These are phyloP conservation scores for Leavenworthia alabamica DNA, from an alignment of 345 rosid species.

Conservation along the genomic window DNA sequence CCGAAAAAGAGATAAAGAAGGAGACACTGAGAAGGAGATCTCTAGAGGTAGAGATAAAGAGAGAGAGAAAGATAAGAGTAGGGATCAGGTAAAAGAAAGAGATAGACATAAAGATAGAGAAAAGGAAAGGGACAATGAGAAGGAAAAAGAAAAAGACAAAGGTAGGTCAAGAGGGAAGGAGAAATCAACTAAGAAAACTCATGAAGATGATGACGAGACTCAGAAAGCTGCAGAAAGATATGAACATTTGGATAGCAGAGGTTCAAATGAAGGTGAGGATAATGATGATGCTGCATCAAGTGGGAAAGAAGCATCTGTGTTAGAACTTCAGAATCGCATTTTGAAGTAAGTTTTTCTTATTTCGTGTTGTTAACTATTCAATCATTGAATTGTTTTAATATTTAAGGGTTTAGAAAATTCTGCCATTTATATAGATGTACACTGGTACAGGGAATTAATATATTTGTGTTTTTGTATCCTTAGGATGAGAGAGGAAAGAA, in stretches of 20 bases:
- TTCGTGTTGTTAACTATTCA: background rate
- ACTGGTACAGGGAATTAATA: background rate
- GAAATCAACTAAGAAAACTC: conserved; percentile 42
- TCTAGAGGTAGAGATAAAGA: conserved; percentile 34
- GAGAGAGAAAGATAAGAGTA: conserved; percentile 41
- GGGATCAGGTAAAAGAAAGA: conserved; percentile 32
- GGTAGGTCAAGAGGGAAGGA: conserved; percentile 43
- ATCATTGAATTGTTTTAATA: background rate
- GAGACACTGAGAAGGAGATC: conserved; percentile 37
- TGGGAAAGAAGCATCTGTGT: conserved; percentile 32
- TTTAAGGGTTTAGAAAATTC: background rate
- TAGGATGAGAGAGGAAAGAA: conserved; percentile 89
- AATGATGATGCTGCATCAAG: conserved; percentile 33
- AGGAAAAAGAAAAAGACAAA: conserved; percentile 33
- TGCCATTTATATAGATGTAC: background rate
- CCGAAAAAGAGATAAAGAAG: conserved; percentile 35
- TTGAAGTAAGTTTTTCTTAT: conserved; percentile 45
- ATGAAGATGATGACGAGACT: conserved; percentile 45
- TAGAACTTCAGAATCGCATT: conserved; percentile 56
- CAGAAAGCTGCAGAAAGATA: conserved; percentile 32
- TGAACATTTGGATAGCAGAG: conserved; percentile 39
- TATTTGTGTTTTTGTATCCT: background rate
- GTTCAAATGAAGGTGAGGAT: conserved; percentile 30
- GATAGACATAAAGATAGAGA: conserved; percentile 40
- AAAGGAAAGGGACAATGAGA: conserved; percentile 25